Percentiles rank a stretch among this genome's conserved stretches.
Evolutionary conservation across 1,284 basidiomycete genomes (phyloP).

Genomic region (Moniliophthora roreri): DNA sequence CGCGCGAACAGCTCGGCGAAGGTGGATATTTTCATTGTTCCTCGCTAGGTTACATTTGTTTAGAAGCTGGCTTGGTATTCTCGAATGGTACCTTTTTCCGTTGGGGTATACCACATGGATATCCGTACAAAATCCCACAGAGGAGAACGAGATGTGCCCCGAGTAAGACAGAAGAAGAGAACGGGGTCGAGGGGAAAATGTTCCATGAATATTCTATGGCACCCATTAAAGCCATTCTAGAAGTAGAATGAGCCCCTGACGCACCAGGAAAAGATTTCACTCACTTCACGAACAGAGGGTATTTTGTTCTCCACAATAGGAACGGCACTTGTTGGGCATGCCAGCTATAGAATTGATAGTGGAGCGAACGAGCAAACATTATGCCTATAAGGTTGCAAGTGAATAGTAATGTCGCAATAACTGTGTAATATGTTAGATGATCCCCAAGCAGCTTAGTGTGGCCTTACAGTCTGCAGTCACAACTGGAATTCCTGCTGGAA

Average conservation of each 20-base stretch:
- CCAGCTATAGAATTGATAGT: slow-evolving; percentile 99
- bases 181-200: slow-evolving; percentile 75
- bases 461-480: slow-evolving; percentile 62
- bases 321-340: slow-evolving; percentile 94
- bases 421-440: slow-evolving; percentile 39
- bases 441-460: not conserved
- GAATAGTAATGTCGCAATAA: slow-evolving; percentile 80
- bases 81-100: not conserved
- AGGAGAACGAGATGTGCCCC: slow-evolving; percentile 59
- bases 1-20: too few species aligned
- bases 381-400: slow-evolving; percentile 94
- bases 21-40: not conserved
- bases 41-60: not conserved
- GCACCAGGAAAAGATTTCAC: slow-evolving; percentile 23
- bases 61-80: not conserved
- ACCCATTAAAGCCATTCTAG: slow-evolving; percentile 60
- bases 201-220: slow-evolving; percentile 88
- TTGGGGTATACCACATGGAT: slow-evolving; percentile 24
- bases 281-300: slow-evolving; percentile 63
- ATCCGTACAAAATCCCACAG: slow-evolving; percentile 62
- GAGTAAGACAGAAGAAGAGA: slow-evolving; percentile 69
- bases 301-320: slow-evolving; percentile 74
- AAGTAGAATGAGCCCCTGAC: slow-evolving; percentile 8
- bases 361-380: slow-evolving; percentile 90
- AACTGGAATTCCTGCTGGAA: slow-evolving; percentile 43